Base-by-base conservation (phyloP, 2,329 filamentous ascomycete species). In the Cladosporium sphaerospermum region DNA sequence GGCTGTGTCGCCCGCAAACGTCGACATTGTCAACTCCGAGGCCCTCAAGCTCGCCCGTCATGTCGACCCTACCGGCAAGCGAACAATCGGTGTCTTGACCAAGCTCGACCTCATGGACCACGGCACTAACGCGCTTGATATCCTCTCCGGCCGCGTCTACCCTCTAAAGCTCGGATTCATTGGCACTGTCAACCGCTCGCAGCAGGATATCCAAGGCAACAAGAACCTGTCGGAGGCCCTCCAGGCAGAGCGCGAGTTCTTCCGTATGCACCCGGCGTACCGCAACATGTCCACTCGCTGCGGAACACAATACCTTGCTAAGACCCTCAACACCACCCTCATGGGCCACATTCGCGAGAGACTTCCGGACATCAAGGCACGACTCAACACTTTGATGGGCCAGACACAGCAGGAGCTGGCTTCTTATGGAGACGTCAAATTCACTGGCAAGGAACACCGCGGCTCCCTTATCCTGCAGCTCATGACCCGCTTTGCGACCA, bases 101-200 rank as follows among this genome's bases (percentile, higher is more conserved):
- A 99, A 99, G 75, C 78, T 99, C 59, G 93, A 99, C 69, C 76
- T 99, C 54, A 99, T 99, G 93, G 93, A 99, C 67, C 92, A 99
- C 67, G 93, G 93, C 58, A 99, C 93, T 54, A 97, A 99, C 66
- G 93, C 93, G 13, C 79, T 99, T 62, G 93, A 99, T 66, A 99
- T 99, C 62, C 79, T 99, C n/a, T 95, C 92, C 6, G 93, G 93
- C 3, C 85, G 93, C 23, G 93, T 99, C 3, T 99, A 99, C 70
- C 93, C 93, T 8, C 71, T 99, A 62, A 99, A 97, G 73, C 81
- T 99, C 58, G 93, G 93, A 28, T 99, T 97, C 69, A 97, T 99
- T 62, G 93, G 93, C 56, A 91, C 97, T 13, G 92, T 99, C 64
- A 99, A 99, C 73, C 84, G 93, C 59, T 97, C 93, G 33, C 93